Evolutionary conservation across 169 alveolate species (phyloP), one percentile per base, ranked within the genome.

Genomic region (Eimeria necatrix): DNA sequence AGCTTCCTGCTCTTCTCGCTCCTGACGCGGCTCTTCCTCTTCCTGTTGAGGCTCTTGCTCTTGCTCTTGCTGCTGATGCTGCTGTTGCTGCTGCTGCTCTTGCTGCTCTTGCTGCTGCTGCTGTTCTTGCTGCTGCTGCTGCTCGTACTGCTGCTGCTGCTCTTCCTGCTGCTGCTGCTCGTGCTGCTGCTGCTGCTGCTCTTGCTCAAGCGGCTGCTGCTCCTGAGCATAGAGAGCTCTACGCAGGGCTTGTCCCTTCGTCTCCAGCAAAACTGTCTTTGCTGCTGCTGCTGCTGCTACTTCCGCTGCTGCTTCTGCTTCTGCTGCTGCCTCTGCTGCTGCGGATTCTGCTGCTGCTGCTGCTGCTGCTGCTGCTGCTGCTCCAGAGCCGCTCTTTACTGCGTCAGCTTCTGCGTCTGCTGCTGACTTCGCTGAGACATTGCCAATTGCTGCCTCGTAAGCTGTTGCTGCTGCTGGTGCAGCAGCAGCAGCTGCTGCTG

Each of bases 261-360:
- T 76, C 22, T 76, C 86, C 56, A 18, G 22, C 10, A 49, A 9
- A 16, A 14, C 86, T 56, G 64, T n/a, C 9, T 4, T 49, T 81
- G 32, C 90, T 53, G 74, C 22, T 81, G 70, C 90, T 81, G 90
- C 90, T 49, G 70, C 90, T 81, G 90, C 90, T 53, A 73, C 48
- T 49, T 9, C 90, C 9, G 90, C 71, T 81, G 90, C 90, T 81
- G 90, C 87, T 76, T 56, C 87, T 32, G 87, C 24, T 4, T 41
- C 87, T 49, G 61, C 24, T 76, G 87, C 87, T 81, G 73, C 73
- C 46, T 9, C 90, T 81, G 90, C n/a, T 8, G 90, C 8, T 7
- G 9, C 73, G 8, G 90, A 46, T 81, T 70, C 51, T 81, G 74
- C 90, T n/a, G 71, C 90, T 81, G 59, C 73, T 53, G 74, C 73